Conservation (phyloP, 345 rosid species). For the Moricandia moricandioides region DNA sequence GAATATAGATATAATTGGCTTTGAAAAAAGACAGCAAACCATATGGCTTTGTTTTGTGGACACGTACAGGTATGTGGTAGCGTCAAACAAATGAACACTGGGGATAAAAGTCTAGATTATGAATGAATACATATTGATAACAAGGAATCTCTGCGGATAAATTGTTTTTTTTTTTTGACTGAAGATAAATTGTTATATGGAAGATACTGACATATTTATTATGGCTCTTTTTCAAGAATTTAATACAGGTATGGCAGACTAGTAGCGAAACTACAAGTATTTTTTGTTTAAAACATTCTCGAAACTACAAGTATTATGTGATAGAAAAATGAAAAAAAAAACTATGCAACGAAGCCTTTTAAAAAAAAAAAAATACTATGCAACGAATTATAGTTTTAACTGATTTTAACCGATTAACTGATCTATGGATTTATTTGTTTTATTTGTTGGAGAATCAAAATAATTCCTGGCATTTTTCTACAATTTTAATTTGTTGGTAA, state of each 20-base stretch:
- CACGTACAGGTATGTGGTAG: constrained; percentile 19
- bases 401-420: neutral
- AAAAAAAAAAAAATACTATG: neutral
- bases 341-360: neutral
- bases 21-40: neutral
- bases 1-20: neutral
- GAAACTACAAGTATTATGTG: neutral
- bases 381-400: neutral
- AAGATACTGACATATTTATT: constrained; percentile 25
- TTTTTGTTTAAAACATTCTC: no score
- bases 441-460: neutral
- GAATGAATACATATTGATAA: neutral
- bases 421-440: neutral
- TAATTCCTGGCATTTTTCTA: neutral
- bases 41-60: neutral
- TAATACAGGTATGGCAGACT: neutral
- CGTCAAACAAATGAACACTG: neutral
- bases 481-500: neutral
- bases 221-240: neutral
- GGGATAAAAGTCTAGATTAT: neutral
- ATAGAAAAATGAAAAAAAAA: neutral
- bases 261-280: neutral
- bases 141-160: constrained; percentile 15
- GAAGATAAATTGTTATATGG: neutral
- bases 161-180: no score